A percentile compares a stretch with the other conserved stretches of the same genome.
Evolutionary conservation across 148 eudicot genomes (phyloP).

Genomic region (Cornus suecica): DNA sequence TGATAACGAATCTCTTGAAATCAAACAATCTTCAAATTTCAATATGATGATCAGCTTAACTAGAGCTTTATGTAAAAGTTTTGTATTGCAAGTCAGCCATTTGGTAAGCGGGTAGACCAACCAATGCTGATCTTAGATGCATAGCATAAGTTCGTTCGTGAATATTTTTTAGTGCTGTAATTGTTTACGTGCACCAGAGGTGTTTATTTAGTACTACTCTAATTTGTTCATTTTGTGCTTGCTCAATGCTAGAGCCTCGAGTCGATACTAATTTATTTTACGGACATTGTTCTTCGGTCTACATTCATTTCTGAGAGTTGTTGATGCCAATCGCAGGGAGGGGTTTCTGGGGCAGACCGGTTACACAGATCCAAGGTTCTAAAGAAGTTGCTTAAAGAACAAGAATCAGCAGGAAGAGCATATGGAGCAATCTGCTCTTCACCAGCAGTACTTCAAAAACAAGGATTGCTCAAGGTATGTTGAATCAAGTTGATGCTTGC

Average conservation of each 20-base stretch:
- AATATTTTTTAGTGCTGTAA: background rate
- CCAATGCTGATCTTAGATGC: background rate
- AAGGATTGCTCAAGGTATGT: slow-evolving; percentile 77
- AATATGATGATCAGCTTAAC: background rate
- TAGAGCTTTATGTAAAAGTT: background rate
- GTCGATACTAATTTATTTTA: background rate
- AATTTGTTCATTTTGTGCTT: background rate
- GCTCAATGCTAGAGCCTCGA: background rate
- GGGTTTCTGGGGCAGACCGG: slow-evolving; percentile 44
- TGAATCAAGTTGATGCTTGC: background rate
- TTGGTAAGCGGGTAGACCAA: background rate
- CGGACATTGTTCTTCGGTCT: background rate
- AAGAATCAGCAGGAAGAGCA: slow-evolving; percentile 58
- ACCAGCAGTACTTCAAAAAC: slow-evolving; percentile 51
- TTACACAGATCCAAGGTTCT: slow-evolving; percentile 67
- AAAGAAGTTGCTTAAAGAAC: slow-evolving; percentile 86
- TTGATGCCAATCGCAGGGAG: slow-evolving; percentile 52
- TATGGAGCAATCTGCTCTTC: slow-evolving; percentile 74
- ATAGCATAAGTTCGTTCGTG: background rate
- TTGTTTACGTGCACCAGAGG: background rate
- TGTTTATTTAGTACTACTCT: background rate
- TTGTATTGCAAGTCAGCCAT: background rate
- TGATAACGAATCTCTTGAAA: background rate
- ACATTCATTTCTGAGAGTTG: background rate
- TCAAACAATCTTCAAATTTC: background rate